Base-by-base conservation (phyloP, 108 stramenopile species). In the Nitzschia sp. region DNA sequence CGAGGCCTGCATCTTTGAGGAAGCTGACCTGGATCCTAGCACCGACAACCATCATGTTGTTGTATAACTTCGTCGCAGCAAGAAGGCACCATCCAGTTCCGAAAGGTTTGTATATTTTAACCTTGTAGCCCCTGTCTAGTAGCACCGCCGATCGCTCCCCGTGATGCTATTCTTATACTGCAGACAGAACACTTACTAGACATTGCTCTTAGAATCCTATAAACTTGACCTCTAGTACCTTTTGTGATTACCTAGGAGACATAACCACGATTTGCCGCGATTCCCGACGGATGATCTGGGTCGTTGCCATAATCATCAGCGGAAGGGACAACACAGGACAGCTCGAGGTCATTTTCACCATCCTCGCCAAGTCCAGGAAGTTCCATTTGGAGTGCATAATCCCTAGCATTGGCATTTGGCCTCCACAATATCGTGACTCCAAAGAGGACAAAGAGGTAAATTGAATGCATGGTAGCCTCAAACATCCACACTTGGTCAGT, bases 341-440 rank as follows among this genome's bases (percentile, higher is more conserved):
- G 57, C 56, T 80, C 80, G 20, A 80, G 67, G 8, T 76, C 82
- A 61, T 75, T 75, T 52, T 84, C 86, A 55, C 79, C 84, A 39
- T 84, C 83, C 41, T 80, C 80, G 9, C 82, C 85, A 43, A 81
- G 29, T 9, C 83, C 29, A 0, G 86, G 79, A 22, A 91, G 71
- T 67, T 91, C 85, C 89, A 91, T 86, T 50, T 87, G 85, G 71
- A 83, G 84, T 15, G 86, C 89, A 58, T 84, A 88, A 44, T 91
- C 84, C 62, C 88, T 91, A 11, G 90, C 90, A 43, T 80, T 79
- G 2, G 83, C 50, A 54, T 87, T 86, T 9, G 90, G 90, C 46
- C 78, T 84, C 87, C 90, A 91, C 68, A 91, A 46, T 62, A 80
- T 79, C 7, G 84, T 69, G 19, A 91, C 82, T 21, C 80, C 69